phyloP scores from a whole-genome alignment of 2,329 filamentous ascomycete genomes.

The Nothomitra cinnamomea region DNA sequence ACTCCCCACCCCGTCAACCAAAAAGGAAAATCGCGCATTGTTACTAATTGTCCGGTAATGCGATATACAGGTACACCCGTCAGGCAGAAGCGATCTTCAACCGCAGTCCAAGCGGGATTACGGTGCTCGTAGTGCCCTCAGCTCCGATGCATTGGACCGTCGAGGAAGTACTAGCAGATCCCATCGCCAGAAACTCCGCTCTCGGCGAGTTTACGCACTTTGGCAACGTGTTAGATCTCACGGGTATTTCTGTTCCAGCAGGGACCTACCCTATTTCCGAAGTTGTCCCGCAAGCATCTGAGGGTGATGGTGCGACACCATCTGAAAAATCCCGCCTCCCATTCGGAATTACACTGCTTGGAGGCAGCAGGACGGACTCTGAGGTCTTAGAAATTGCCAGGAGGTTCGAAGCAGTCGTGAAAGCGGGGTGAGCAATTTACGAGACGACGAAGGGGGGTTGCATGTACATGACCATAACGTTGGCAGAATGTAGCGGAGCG shows the following conservation, averaged over 20 bases:
- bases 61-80: conserved; percentile 20
- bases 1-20: too few relatives aligned
- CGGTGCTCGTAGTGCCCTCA: conserved; percentile 38
- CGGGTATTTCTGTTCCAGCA: conserved; percentile 35
- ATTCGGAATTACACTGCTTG: conserved; percentile 28
- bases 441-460: background rate
- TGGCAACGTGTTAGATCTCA: conserved; percentile 42
- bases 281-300: background rate
- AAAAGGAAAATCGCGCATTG: background rate
- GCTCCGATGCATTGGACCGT: conserved; percentile 35
- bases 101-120: conserved; percentile 19
- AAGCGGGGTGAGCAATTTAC: background rate
- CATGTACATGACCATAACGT: too few relatives aligned
- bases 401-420: conserved; percentile 14
- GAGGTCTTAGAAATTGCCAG: conserved; percentile 22
- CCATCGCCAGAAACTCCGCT: conserved; percentile 35
- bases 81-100: conserved; percentile 25
- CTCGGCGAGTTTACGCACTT: conserved; percentile 42
- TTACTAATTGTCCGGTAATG: background rate
- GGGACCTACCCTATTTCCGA: conserved; percentile 18
- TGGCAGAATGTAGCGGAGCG: too few relatives aligned
- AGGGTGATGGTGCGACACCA: background rate
- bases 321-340: conserved; percentile 17
- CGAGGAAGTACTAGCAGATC: conserved; percentile 32
- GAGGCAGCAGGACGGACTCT: conserved; percentile 23